phyloP scores from a whole-genome alignment of 208 protist genomes.

The Leishmania aethiopica region DNA sequence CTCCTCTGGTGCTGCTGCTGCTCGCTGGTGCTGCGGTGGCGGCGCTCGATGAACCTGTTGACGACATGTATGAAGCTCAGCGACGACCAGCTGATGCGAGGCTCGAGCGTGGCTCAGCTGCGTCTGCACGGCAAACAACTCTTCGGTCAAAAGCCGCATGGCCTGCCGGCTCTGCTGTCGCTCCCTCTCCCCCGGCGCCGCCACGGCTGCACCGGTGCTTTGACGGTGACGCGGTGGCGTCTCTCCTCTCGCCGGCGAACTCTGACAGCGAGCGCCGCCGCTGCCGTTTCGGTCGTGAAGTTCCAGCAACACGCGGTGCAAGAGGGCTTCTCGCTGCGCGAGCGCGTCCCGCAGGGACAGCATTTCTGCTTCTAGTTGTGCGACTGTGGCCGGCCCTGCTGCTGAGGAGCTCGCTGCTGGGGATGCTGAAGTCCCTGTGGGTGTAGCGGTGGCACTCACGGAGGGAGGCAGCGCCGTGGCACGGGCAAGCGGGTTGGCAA shows the following conservation, averaged over 20 bases:
- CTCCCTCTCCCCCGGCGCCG: slow-evolving; percentile 6
- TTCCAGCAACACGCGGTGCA: slow-evolving; percentile 29
- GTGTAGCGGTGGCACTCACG: neutral
- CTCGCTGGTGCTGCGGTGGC: slow-evolving; percentile 9
- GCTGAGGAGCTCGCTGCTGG: neutral
- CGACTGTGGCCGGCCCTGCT: neutral
- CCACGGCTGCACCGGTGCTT: neutral
- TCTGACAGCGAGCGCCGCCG: neutral
- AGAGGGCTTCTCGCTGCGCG: slow-evolving; percentile 28
- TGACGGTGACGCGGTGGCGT: neutral
- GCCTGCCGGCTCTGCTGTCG: slow-evolving; percentile 15
- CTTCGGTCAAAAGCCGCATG: slow-evolving; percentile 23
- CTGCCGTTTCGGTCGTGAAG: slow-evolving; percentile 8
- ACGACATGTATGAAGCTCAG: slow-evolving; percentile 14
- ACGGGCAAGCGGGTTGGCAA: neutral
- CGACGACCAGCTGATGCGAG: slow-evolving; percentile 27
- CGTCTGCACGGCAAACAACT: slow-evolving; percentile 26
- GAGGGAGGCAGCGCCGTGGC: neutral
- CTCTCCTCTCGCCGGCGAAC: neutral
- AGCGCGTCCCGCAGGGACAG: slow-evolving; percentile 26
- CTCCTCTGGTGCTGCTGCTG: neutral
- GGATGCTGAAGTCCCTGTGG: neutral
- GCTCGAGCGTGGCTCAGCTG: slow-evolving; percentile 26
- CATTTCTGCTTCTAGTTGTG: slow-evolving; percentile 9
- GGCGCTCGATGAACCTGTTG: neutral